These are phyloP conservation scores for Gomphus bonarii DNA, from an alignment of 1,284 basidiomycete genomes.

Conservation along the genomic window DNA sequence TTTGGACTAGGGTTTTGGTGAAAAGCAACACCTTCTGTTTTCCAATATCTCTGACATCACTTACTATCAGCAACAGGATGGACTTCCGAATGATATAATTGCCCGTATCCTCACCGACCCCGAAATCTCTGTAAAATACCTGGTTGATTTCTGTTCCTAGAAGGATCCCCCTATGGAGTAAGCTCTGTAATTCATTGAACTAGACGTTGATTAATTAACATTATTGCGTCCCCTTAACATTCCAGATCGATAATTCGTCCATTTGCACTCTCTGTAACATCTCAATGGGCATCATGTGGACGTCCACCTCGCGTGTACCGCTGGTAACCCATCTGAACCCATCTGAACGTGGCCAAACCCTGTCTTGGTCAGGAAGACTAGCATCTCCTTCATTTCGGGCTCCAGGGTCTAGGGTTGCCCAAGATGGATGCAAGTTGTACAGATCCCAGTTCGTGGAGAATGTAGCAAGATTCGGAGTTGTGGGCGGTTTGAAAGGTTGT, in stretches of 20 bases:
- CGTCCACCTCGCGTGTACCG: not conserved
- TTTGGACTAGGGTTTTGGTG: conserved; percentile 1
- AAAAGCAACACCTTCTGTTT: not conserved
- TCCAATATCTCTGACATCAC: not conserved
- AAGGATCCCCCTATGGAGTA: not conserved
- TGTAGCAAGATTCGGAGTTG: not conserved
- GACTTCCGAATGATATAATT: not conserved
- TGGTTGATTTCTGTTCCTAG: not conserved
- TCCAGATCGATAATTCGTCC: not conserved
- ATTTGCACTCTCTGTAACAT: not conserved
- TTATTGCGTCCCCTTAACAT: not conserved
- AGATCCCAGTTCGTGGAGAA: not conserved
- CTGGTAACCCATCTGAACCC: not conserved
- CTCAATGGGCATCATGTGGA: not conserved
- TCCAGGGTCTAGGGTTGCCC: not conserved
- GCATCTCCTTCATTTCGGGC: not conserved
- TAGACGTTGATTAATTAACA: not conserved
- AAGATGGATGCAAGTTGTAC: not conserved
- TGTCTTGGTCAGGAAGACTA: not conserved
- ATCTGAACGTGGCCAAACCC: not conserved
- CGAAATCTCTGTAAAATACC: not conserved
- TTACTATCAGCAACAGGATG: not conserved
- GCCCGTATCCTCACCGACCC: not conserved
- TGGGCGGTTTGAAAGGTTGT: not conserved
- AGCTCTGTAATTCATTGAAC: not conserved